Evolutionary conservation across 345 rosid genomes (phyloP).

Genomic region (Acer yangbiense): DNA sequence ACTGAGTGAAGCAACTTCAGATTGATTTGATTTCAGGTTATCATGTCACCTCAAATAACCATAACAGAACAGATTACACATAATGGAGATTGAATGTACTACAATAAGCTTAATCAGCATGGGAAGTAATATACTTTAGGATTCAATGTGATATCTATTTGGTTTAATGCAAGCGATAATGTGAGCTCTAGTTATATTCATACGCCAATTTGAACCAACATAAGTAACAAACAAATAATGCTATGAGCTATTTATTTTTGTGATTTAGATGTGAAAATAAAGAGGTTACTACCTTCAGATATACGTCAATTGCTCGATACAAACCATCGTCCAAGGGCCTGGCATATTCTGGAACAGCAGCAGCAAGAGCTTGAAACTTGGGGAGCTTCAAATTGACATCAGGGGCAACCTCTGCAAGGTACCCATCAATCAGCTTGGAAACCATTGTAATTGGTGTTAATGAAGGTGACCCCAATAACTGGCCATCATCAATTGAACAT

Average conservation of each 20-base stretch:
- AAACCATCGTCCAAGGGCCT: constrained; percentile 94
- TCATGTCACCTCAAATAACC: constrained; percentile 3
- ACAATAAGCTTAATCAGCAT: neutral
- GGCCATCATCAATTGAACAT: constrained; percentile 75
- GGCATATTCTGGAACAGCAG: constrained; percentile 86
- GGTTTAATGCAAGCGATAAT: neutral
- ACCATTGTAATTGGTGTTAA: constrained; percentile 79
- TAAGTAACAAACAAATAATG: constrained; percentile 11
- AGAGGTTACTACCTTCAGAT: constrained; percentile 68
- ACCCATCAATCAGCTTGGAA: constrained; percentile 96
- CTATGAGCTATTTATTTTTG: constrained; percentile 9
- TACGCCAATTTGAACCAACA: constrained; percentile 18
- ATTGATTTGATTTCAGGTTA: neutral
- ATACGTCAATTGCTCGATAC: constrained; percentile 93
- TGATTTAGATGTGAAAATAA: neutral
- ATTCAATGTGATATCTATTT: neutral
- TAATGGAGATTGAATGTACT: neutral
- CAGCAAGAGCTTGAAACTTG: constrained; percentile 90
- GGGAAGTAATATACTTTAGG: neutral
- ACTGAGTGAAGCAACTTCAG: neutral
- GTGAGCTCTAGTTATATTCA: neutral
- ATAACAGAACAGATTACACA: neutral
- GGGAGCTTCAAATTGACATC: constrained; percentile 92
- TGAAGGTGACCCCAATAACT: constrained; percentile 79
- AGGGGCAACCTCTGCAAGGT: constrained; percentile 97